Percentiles rank a stretch among this genome's conserved stretches.
phyloP scores from a whole-genome alignment of 805 yeast species.

The Metschnikowia gelsemii region DNA sequence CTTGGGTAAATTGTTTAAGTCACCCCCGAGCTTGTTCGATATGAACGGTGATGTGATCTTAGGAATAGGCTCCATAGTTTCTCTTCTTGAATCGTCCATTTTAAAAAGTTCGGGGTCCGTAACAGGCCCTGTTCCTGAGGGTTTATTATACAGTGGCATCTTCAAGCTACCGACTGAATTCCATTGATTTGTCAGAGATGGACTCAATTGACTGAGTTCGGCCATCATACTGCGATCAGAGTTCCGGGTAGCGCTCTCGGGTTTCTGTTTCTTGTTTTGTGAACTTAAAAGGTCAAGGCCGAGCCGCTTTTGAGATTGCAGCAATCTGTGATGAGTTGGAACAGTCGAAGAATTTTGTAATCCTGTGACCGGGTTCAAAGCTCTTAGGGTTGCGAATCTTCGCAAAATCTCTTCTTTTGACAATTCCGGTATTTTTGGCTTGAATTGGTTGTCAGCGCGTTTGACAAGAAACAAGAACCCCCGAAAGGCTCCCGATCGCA shows the following conservation, averaged over 20 bases:
- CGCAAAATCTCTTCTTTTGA: constrained; percentile 5
- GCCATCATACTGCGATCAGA: neutral
- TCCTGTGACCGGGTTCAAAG: neutral
- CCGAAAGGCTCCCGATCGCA: constrained; percentile 14
- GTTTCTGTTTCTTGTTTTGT: neutral
- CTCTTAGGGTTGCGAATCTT: constrained; percentile 3
- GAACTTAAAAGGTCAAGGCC: neutral
- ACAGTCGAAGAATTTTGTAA: constrained; percentile 1
- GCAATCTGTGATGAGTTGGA: constrained; percentile 3
- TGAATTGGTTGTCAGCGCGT: constrained; percentile 5
- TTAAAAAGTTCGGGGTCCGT: constrained; percentile 7
- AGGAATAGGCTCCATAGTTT: constrained; percentile 7
- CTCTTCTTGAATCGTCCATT: constrained; percentile 4
- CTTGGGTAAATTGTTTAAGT: neutral
- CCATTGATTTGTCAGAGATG: constrained; percentile 1
- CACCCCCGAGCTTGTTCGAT: constrained; percentile 18
- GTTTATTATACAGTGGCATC: constrained; percentile 21
- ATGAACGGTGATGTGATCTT: constrained; percentile 19
- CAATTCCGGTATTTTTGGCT: neutral
- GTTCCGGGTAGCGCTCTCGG: neutral
- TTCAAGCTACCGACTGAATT: constrained; percentile 8
- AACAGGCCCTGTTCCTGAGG: neutral
- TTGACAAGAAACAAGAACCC: constrained; percentile 17
- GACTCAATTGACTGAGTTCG: neutral
- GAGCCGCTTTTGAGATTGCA: constrained; percentile 6